Base-by-base conservation (phyloP, 2,329 filamentous ascomycete genomes). In the Fusarium pseudograminearum region DNA sequence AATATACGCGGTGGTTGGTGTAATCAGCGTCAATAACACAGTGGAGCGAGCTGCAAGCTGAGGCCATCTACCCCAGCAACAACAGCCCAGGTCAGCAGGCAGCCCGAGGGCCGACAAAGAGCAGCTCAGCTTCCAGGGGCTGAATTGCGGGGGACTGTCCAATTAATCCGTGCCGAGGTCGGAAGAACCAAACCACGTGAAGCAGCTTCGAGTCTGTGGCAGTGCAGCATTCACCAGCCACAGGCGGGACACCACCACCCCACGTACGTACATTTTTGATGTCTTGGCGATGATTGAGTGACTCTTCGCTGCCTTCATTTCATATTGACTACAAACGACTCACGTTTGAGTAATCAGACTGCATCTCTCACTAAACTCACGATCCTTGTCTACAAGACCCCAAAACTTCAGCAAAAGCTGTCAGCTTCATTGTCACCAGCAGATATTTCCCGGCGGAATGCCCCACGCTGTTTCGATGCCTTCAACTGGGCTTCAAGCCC, bases 381-480 rank as follows among this genome's bases (percentile, higher is more conserved):
- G 7, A 9, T 8, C 9, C 6, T 7, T 18, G 2, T 4, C 7
- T 22, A 26, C 18, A 24, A 31, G 2, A 40, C 34, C 36, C 12
- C 31, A 53, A 30, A 24, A 9, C 36, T 24, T n/a, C 7, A n/a
- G 22, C 34, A 18, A 56, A 41, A n/a, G 24, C 46, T 48, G 24
- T 9, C 7, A 48, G 40, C 28, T 41, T 26, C 20, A 28, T 52
- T 24, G 50, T 53, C 56, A 42, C 36, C 46, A 61, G 50, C 48
- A 65, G 56, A 51, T 65, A 40, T 20, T 62, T 58, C 56, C 42
- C 64, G 33, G 60, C 44, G 58, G 69, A 53, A 94, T 94, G 92
- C 92, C 92, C 75, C 92, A 94, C 84, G 91, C 91, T 64, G 87
- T 89, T 53, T 86, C 89, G 28, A 89, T 91, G 83, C 90, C 92